A percentile compares a stretch with the other conserved stretches of the same genome.
Evolutionary conservation across 179 eudicot genomes (phyloP).

Genomic region (Beta macrorhiza): DNA sequence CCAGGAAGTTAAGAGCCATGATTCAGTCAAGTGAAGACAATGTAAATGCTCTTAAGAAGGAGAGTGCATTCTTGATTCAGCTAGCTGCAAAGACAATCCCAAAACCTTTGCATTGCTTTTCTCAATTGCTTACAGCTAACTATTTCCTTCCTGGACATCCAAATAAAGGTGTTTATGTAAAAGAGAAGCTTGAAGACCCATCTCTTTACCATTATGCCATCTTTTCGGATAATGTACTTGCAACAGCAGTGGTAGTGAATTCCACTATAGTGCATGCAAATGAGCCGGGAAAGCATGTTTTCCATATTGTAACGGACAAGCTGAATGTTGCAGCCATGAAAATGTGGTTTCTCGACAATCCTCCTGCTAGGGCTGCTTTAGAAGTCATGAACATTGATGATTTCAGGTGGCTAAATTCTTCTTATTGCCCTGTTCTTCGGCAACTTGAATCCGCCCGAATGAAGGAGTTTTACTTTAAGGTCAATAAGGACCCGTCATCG

Average conservation of each 20-base stretch:
- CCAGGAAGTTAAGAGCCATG: slow-evolving; percentile 91
- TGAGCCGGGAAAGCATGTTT: slow-evolving; percentile 95
- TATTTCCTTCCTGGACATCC: slow-evolving; percentile 57
- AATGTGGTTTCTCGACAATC: slow-evolving; percentile 93
- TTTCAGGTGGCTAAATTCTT: slow-evolving; percentile 92
- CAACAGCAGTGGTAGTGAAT: slow-evolving; percentile 90
- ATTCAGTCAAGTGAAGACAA: slow-evolving; percentile 76
- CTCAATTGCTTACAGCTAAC: slow-evolving; percentile 76
- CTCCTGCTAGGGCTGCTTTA: slow-evolving; percentile 61
- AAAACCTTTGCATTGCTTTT: slow-evolving; percentile 81
- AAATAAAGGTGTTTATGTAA: slow-evolving; percentile 42
- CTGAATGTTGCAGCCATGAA: slow-evolving; percentile 87
- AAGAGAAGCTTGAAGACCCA: slow-evolving; percentile 73
- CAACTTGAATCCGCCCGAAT: slow-evolving; percentile 92
- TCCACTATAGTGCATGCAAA: slow-evolving; percentile 77
- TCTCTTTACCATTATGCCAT: slow-evolving; percentile 92
- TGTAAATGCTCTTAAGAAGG: slow-evolving; percentile 63
- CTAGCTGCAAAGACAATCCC: slow-evolving; percentile 95
- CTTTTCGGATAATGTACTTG: slow-evolving; percentile 95
- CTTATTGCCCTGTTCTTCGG: slow-evolving; percentile 92
- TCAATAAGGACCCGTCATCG: slow-evolving; percentile 71
- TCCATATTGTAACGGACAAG: slow-evolving; percentile 94
- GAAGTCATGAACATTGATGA: slow-evolving; percentile 87
- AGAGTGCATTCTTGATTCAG: slow-evolving; percentile 89
- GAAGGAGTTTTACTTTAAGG: slow-evolving; percentile 94